Base-by-base conservation (phyloP, 768 basidiomycete species). In the Pleurotus sapidus region DNA sequence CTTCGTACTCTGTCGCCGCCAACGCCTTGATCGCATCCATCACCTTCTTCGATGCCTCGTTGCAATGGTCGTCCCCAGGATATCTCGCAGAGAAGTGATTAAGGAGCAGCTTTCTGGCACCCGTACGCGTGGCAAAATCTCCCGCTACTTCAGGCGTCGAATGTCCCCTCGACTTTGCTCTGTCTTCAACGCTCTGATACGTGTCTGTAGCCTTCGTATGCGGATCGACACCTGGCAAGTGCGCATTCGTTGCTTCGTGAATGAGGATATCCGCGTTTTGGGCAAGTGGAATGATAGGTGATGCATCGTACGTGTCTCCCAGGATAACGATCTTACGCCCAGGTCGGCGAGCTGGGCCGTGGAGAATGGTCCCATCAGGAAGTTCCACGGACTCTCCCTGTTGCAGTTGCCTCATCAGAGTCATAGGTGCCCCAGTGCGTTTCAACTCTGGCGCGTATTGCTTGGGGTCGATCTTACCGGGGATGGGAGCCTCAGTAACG, bases 101-200 rank as follows among this genome's bases (percentile, higher is more conserved):
- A 48, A 97, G 72, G 40, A 90, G 72, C 17, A 96, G 76, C 56
- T 71, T 78, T 58, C 72, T 74, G 23, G 92, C 89, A 4, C 77
- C 65, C 40, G 91, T 82, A 7, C 70, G 72, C 66, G 78, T 84
- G 4, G 89, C 94, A 66, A 95, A 95, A 11, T 75, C 75, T 9
- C 87, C 94, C 6, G 93, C 95, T 86, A 94, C 90, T 64, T 92
- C 90, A 1, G 94, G 93, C 11, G 94, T 97, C 4, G 91, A 93
- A 69, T 97, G 94, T 0, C 94, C 95, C 66, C 91, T 81, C 2
- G 84, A 86, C 67, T 77, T 87, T 5, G 91, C 75, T 57, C 84
- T 81, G 38, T 70, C 70, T 64, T 90, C 82, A 5, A 93, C 82
- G 12, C 64, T 78, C 63, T 83, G 79, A 59, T 79, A 79, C 5